phyloP scores from a whole-genome alignment of 2,329 filamentous ascomycete genomes.

The Aspergillus terreus region DNA sequence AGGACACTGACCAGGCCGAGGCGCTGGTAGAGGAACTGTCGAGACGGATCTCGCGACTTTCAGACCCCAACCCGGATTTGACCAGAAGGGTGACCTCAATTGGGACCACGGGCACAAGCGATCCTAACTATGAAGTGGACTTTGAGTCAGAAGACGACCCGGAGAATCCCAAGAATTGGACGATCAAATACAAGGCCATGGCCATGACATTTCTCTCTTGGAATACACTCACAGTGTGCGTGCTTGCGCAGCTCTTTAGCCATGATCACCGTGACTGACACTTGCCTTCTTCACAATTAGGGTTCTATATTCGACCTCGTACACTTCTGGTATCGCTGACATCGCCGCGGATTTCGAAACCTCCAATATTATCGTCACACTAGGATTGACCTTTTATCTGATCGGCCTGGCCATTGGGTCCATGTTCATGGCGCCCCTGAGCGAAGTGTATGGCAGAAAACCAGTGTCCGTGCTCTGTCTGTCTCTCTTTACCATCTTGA shows the following conservation, averaged over 20 bases:
- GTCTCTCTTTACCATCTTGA: conserved; percentile 61
- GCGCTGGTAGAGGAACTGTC: conserved; percentile 18
- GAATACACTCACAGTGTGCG: conserved; percentile 54
- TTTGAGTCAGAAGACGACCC: conserved; percentile 61
- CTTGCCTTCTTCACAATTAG: conserved; percentile 17
- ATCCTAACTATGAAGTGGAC: conserved; percentile 68
- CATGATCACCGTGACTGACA: not conserved
- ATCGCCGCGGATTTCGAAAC: conserved; percentile 64
- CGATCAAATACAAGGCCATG: conserved; percentile 54
- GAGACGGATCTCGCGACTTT: conserved; percentile 20
- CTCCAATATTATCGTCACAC: conserved; percentile 59
- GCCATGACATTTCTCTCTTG: conserved; percentile 55
- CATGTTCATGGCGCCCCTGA: conserved; percentile 68
- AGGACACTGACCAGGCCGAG: conserved; percentile 25
- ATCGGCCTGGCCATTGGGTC: conserved; percentile 69
- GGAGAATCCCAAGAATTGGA: conserved; percentile 67
- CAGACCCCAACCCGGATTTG: conserved; percentile 27
- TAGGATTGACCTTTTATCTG: conserved; percentile 77
- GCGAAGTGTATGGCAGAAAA: conserved; percentile 44
- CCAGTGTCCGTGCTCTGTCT: conserved; percentile 66
- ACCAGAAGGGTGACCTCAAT: conserved; percentile 43
- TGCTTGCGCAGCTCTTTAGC: conserved; percentile 3
- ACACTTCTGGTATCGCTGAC: conserved; percentile 67
- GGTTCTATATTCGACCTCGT: conserved; percentile 73
- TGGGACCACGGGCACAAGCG: conserved; percentile 43